Base-by-base conservation (phyloP, 2,329 filamentous ascomycete genomes). In the Fusarium siculi region DNA sequence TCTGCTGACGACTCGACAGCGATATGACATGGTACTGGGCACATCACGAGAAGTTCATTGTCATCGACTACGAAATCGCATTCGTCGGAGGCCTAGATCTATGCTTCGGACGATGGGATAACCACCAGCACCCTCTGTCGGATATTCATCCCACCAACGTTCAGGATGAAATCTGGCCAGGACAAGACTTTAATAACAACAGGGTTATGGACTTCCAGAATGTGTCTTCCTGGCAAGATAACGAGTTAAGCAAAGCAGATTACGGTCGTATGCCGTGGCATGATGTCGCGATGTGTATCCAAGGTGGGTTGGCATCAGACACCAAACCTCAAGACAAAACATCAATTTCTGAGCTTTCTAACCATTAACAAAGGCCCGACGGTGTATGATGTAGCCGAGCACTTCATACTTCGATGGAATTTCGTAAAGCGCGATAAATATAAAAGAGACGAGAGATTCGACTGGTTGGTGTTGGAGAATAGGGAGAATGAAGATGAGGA, bases 231-330 rank as follows among this genome's bases (percentile, higher is more conserved):
- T 98, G 96, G 96, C 94, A 96, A 81, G 90, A 92, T 55, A 98
- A 99, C 74, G 94, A 97, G 80, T 85, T 98, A 21, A 94, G 91
- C 81, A 98, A 98, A 83, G 91, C 93, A 7, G 94, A 97, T 54
- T 97, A 92, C 77, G 95, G 95, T 12, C 92, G 96, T 36, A 98
- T 99, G 96, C 96, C 96, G 1, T 99, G 96, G 96, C 95, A 98
- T 79, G 96, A 99, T 80, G 95, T 98, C 7, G 88, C 93, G 1
- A 68, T 67, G 64, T 18, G 63, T 9, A 67, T 67, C 2, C 64
- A 67, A 67, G 64, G 64, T 66, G 32, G n/a, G 63, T 47, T 44
- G 2, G 28, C 7, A 19, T 19, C 18, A 42, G n/a, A 34, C 14
- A 18, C 16, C n/a, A 37, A 21, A 15, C 9, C 7, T 23, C 49